These are phyloP conservation scores for Haematococcus lacustris DNA, from an alignment of 139 green algal species.

Conservation along the genomic window DNA sequence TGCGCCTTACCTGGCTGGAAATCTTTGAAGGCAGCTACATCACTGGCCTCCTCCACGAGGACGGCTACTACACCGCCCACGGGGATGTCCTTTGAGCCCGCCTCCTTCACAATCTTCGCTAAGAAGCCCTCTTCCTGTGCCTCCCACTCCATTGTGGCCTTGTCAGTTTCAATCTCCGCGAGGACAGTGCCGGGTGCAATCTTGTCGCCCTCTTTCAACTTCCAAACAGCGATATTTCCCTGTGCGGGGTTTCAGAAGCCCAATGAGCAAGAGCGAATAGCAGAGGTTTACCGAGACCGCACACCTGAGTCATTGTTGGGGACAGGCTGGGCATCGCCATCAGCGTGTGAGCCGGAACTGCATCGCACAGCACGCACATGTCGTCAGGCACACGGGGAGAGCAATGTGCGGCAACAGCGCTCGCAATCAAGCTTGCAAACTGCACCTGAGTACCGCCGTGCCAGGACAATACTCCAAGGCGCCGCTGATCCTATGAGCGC, in stretches of 20 bases:
- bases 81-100: slow-evolving; percentile 46
- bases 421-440: no score
- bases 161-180: slow-evolving; percentile 93
- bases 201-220: slow-evolving; percentile 56
- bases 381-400: no score
- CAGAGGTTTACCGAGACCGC: neutral
- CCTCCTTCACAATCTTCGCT: slow-evolving; percentile 48
- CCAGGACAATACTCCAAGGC: no score
- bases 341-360: slow-evolving; percentile 46
- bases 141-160: slow-evolving; percentile 75
- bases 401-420: no score
- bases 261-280: neutral
- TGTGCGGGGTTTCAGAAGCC: slow-evolving; percentile 5
- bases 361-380: no score
- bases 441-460: no score
- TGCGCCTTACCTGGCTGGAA: slow-evolving; percentile 21
- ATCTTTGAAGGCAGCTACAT: slow-evolving; percentile 68
- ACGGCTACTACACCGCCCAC: slow-evolving; percentile 57
- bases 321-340: slow-evolving; percentile 83
- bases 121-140: slow-evolving; percentile 64
- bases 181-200: slow-evolving; percentile 48
- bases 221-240: slow-evolving; percentile 86
- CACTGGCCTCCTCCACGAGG: slow-evolving; percentile 69
- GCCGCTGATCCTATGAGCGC: no score
- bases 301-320: slow-evolving; percentile 83